Evolutionary conservation across 2,329 filamentous ascomycete genomes (phyloP).

Genomic region (Pestalotiopsis sp.): DNA sequence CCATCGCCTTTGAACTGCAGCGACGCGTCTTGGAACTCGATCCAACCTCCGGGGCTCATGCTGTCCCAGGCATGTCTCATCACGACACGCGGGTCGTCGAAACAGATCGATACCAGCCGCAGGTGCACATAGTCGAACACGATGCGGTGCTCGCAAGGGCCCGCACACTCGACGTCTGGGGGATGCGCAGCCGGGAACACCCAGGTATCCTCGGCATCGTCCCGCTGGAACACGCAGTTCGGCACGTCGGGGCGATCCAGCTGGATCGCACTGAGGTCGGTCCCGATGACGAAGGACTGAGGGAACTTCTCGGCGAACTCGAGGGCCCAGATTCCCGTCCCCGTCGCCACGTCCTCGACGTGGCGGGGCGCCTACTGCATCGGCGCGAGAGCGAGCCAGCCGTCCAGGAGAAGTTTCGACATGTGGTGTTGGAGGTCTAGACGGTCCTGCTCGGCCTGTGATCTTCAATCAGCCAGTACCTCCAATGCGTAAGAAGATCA

Average conservation of each 20-base stretch:
- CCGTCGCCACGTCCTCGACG: background rate
- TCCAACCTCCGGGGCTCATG: conserved; percentile 1
- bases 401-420: background rate
- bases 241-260: background rate
- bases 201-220: background rate
- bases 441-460: background rate
- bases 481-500: accelerated
- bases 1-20: background rate
- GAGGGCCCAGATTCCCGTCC: background rate
- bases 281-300: background rate
- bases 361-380: background rate
- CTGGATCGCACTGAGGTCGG: conserved; percentile 7
- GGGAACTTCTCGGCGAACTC: background rate
- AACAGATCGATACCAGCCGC: background rate
- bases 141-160: background rate
- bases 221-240: background rate
- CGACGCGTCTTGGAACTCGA: conserved; percentile 10
- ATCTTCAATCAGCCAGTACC: background rate
- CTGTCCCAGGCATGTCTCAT: background rate
- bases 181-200: background rate
- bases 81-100: background rate
- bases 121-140: conserved; percentile 8
- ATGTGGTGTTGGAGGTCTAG: background rate
- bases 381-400: background rate
- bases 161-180: background rate